These are phyloP conservation scores for Leccinum broughii DNA, from an alignment of 768 basidiomycete genomes.

Conservation along the genomic window DNA sequence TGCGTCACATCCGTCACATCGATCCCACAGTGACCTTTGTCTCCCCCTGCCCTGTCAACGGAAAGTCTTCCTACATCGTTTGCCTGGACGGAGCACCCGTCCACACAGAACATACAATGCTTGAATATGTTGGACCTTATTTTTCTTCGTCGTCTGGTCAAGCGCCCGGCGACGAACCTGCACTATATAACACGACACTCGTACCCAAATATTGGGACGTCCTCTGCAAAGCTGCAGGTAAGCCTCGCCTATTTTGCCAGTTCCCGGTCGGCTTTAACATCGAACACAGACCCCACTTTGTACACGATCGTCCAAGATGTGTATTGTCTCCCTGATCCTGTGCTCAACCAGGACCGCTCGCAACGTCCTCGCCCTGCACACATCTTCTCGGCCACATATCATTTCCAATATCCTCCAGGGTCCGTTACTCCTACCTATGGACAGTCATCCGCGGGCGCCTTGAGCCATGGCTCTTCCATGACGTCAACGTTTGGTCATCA, in stretches of 20 bases:
- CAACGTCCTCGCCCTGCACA: slow-evolving; percentile 31
- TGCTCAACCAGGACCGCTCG: slow-evolving; percentile 20
- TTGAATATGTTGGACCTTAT: slow-evolving; percentile 35
- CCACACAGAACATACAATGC: slow-evolving; percentile 49
- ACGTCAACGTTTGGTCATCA: slow-evolving; percentile 17
- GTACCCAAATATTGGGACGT: slow-evolving; percentile 67
- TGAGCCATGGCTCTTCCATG: slow-evolving; percentile 12
- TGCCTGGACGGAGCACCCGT: slow-evolving; percentile 48
- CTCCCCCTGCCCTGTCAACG: slow-evolving; percentile 47
- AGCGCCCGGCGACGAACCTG: slow-evolving; percentile 28
- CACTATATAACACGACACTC: slow-evolving; percentile 60
- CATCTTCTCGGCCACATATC: slow-evolving; percentile 60
- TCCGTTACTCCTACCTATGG: slow-evolving; percentile 6
- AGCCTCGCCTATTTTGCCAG: slow-evolving; percentile 15
- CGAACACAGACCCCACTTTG: slow-evolving; percentile 57
- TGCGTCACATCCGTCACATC: slow-evolving; percentile 56
- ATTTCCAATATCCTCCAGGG: slow-evolving; percentile 45
- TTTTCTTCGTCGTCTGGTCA: slow-evolving; percentile 32
- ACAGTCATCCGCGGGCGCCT: slow-evolving; percentile 14
- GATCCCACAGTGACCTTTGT: slow-evolving; percentile 69
- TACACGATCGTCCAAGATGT: slow-evolving; percentile 72
- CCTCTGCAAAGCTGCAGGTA: slow-evolving; percentile 57
- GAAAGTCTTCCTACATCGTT: slow-evolving; percentile 58
- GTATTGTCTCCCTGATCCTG: slow-evolving; percentile 29
- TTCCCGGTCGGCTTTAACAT: not conserved